Base-by-base conservation (phyloP, 1,284 basidiomycete species). In the Termitomyces sp. region DNA sequence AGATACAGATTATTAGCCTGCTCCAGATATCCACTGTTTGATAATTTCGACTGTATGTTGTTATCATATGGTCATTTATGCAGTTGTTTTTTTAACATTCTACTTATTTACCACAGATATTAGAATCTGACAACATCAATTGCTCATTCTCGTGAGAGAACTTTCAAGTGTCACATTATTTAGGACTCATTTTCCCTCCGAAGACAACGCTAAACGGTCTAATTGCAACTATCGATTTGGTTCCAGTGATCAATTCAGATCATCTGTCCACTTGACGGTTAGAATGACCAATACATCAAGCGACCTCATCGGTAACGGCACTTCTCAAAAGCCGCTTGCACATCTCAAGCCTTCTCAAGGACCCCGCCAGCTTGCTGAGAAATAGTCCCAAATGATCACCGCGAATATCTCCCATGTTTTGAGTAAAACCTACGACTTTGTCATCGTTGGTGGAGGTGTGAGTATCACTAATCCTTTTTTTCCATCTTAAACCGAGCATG, bases 321-420 rank as follows among this genome's bases (percentile, higher is more conserved):
- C 33, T 36, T 31, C 43, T 44, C 24, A 21, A 47, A 47, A 21
- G 8, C 33, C 13, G 31, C 5, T 15, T 13, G n/a, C 8, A 13
- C 15, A 33, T 7, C 31, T 24, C 31, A n/a, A 34, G 1, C 13
- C 19, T 34, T 46, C 19, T 34, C 31, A 4, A 34, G 19, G 19
- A 34, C 30, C 7, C 7, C 5, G 13, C 13, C 45, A 34, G 19
- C 19, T 34, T 15, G 7, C 13, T 5, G 19, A 24, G 8, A 33
- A 33, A 19, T 44, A 21, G 12, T 21, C 19, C 15, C 7, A 33
- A 33, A 45, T 57, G 52, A 50, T 50, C 6, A 57, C 46, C 5
- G 64, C 58, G 0, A 48, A 62, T 24, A 66, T 64, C 1, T 58
- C 60, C 21, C 70, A 72, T 9, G 46, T 53, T 33, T 36, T 52